Evolutionary conservation across 1,139 yeast species (phyloP), one percentile per base, ranked within the genome.

Genomic region (Yamadazyma conglobata): DNA sequence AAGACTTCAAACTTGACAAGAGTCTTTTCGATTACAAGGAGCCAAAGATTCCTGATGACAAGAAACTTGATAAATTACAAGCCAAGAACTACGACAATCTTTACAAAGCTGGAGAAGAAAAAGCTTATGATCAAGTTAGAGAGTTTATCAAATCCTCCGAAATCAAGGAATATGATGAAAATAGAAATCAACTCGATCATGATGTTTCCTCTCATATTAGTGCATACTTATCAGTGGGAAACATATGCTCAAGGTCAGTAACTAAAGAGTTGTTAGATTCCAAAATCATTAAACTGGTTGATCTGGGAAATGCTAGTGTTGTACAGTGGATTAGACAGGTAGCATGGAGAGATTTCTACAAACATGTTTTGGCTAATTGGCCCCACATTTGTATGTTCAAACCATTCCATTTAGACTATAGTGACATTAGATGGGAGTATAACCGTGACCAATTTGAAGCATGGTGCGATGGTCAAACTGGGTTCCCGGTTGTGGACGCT

Each of bases 1-100:
- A 36, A 15, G 45, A 49, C 30, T 81, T 91, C 13, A 83, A 85
- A 54, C 73, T 84, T 2, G 79, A 83, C 43, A 95, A 89, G 0
- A 4, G 13, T 6, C 7, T 23, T 4, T 34, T 34, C 12, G 24
- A 30, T 6, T 20, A 15, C 3, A 16, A 25, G 6, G 6, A 23
- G 6, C 41, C 44, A 2, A 13, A 23, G 6, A 26, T 35, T 4
- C 49, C 48, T 2, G 16, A 33, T 6, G 44, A 41, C 17, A 36
- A 39, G 23, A 15, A 24, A 3, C 35, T 44, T 7, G 18, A 26
- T 11, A 15, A 15, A 2, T 24, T 25, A 5, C 42, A 44, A 27
- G 8, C 19, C 13, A 11, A 32, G 11, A 21, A 19, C 22, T 44
- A 38, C 24, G 24, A 33, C 4, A 39, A 48, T 18, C 40, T 55